Base-by-base conservation (phyloP, 768 basidiomycete genomes). In the Cystobasidium tubakii region DNA sequence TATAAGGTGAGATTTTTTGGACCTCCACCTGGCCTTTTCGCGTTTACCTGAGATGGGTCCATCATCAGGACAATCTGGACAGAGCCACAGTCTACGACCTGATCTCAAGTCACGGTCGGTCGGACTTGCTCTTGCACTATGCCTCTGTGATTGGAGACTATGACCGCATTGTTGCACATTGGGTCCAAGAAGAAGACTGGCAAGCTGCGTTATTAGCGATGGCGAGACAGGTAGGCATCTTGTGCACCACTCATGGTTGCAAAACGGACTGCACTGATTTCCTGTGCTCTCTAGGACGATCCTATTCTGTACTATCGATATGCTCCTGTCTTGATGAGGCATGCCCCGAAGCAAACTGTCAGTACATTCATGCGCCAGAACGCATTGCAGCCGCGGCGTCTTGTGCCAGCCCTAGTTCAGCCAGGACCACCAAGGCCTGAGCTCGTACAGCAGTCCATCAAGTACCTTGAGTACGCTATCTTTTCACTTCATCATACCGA, bases 111-210 rank as follows among this genome's bases (percentile, higher is more conserved):
- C 95, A 99, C 80, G 96, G 96, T 1, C 85, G 92, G 50, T 91
- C 88, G 10, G 93, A 97, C 79, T 88, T 97, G 83, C 90, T 93
- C 74, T 84, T 99, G 12, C 89, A 90, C 81, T 98, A 87, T 80
- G 95, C 96, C 4, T 86, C 86, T 1, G 83, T 87, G 21, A 85
- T 94, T 53, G 89, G 89, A 19, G 94, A 98, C 81, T 85, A 85
- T 78, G 87, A 86, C 73, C 87, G 90, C 13, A 92, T 98, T 13
- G 86, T 94, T 12, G 90, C 91, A 76, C 89, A 98, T 79, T 95
- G 91, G 89, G 84, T 98, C 46, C 84, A 90, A 70, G 91, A 96
- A 80, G 93, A 95, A 80, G 86, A 92, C 73, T 98, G 95, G 95
- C 75, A 84, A 21, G 90, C 91, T 78, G 94, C 92, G 0, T 89